phyloP scores from a whole-genome alignment of 768 basidiomycete species.

The Collybia mongolica region DNA sequence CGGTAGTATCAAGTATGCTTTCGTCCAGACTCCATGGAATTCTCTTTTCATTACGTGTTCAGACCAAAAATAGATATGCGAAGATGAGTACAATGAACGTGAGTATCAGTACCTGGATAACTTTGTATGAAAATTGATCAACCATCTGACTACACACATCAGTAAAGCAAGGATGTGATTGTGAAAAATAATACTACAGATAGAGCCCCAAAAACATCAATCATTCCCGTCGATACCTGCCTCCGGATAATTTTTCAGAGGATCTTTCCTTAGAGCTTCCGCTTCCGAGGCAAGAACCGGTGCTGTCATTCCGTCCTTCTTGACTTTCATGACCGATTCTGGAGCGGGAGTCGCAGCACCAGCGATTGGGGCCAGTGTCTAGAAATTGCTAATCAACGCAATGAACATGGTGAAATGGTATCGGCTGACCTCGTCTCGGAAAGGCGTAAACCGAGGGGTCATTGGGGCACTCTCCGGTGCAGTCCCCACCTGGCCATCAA shows the following conservation, averaged over 20 bases:
- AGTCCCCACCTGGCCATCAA: conserved; percentile 28
- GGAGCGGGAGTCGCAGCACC: conserved; percentile 30
- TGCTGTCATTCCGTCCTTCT: conserved; percentile 43
- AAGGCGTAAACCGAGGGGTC: conserved; percentile 67
- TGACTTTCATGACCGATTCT: conserved; percentile 71
- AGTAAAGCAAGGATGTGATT: no score
- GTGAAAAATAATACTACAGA: no score
- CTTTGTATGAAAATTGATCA: no score
- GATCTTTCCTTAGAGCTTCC: conserved; percentile 76
- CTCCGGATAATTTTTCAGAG: conserved; percentile 69
- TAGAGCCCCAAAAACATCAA: neutral
- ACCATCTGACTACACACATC: no score
- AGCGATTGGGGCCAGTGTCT: conserved; percentile 24
- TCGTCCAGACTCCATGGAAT: no score
- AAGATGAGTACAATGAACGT: no score
- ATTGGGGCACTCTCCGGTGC: conserved; percentile 29
- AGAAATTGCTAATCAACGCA: conserved; percentile 16
- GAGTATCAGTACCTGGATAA: neutral
- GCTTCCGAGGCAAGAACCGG: conserved; percentile 57
- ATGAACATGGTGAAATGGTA: conserved; percentile 2
- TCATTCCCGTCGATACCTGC: conserved; percentile 7
- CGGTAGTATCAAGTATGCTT: no score
- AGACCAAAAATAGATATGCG: no score
- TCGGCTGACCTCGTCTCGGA: conserved; percentile 64
- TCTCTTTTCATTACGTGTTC: no score